phyloP scores from a whole-genome alignment of 2,329 filamentous ascomycete species.

The Neofusicoccum cordaticola region DNA sequence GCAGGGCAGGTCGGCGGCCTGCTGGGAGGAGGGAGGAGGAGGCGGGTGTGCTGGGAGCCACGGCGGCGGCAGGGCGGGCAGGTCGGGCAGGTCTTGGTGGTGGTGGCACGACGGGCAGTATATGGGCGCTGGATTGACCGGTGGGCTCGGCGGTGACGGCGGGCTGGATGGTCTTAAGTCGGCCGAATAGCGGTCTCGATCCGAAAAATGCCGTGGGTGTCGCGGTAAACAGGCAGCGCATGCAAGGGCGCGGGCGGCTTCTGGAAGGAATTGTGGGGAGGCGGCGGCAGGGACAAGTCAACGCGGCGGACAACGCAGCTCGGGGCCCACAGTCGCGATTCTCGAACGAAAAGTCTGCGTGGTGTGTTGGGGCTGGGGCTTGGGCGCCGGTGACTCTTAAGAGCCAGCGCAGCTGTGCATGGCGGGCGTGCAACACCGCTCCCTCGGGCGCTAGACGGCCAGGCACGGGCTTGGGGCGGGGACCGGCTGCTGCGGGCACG shows the following conservation, averaged over 20 bases:
- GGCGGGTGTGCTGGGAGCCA: neutral
- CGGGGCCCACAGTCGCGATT: neutral
- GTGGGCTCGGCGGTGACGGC: neutral
- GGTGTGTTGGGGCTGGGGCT: neutral
- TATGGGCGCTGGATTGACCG: neutral
- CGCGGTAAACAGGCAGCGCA: neutral
- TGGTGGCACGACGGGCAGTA: neutral
- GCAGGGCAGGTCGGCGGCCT: neutral
- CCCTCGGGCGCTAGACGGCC: neutral
- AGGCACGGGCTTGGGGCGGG: constrained; percentile 7
- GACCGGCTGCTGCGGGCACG: neutral
- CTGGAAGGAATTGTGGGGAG: constrained; percentile 6
- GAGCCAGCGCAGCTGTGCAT: neutral
- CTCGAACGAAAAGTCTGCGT: neutral
- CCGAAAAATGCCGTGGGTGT: neutral
- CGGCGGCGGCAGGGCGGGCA: neutral
- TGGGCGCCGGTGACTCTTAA: neutral
- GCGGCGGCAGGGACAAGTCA: neutral
- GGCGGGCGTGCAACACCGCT: neutral
- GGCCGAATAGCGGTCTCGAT: neutral
- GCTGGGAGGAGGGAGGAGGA: neutral
- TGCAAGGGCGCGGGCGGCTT: neutral
- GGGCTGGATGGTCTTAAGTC: neutral
- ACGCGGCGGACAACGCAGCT: neutral
- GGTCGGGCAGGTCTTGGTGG: neutral